Percentiles rank a stretch among this genome's conserved stretches.
phyloP scores from a whole-genome alignment of 225 moss, liverwort and hornwort species.

The Anthoceros angustus region DNA sequence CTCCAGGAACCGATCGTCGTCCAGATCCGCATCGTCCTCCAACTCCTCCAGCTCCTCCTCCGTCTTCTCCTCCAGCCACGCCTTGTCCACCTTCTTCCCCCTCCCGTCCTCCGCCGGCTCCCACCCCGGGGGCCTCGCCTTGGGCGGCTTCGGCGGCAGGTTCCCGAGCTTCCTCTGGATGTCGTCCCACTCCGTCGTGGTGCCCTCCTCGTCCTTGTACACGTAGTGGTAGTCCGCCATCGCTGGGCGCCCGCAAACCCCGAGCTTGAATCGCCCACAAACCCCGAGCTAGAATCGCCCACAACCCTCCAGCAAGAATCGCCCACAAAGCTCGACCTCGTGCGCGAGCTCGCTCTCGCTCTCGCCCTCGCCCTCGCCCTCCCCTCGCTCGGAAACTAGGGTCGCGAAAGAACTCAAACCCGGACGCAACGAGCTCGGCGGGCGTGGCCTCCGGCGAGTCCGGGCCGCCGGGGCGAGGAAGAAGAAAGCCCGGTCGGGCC shows the following conservation, averaged over 20 bases:
- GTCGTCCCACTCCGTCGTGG: slow-evolving; percentile 92
- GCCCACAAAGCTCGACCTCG: too few species aligned
- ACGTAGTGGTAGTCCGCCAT: slow-evolving; percentile 87
- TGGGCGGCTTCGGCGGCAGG: slow-evolving; percentile 49
- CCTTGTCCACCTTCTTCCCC: slow-evolving; percentile 30
- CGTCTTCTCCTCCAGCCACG: slow-evolving; percentile 57
- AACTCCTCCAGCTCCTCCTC: slow-evolving; percentile 77
- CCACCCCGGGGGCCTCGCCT: slow-evolving; percentile 47
- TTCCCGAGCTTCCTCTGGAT: slow-evolving; percentile 88
- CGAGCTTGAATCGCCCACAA: too few species aligned
- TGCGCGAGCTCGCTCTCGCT: too few species aligned
- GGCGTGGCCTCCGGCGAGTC: too few species aligned
- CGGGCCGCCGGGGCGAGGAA: too few species aligned
- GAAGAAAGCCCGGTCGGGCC: too few species aligned
- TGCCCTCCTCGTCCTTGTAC: slow-evolving; percentile 92
- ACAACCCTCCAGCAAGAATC: too few species aligned
- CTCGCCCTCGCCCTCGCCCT: too few species aligned
- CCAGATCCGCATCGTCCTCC: slow-evolving; percentile 63
- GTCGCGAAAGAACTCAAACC: too few species aligned
- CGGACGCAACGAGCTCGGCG: too few species aligned
- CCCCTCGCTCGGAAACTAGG: too few species aligned
- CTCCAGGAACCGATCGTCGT: slow-evolving; percentile 93
- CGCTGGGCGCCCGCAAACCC: neutral
- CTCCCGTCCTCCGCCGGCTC: slow-evolving; percentile 45
- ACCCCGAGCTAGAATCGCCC: too few species aligned